phyloP scores from a whole-genome alignment of 768 basidiomycete genomes.

The Leccinum longicurvipes region DNA sequence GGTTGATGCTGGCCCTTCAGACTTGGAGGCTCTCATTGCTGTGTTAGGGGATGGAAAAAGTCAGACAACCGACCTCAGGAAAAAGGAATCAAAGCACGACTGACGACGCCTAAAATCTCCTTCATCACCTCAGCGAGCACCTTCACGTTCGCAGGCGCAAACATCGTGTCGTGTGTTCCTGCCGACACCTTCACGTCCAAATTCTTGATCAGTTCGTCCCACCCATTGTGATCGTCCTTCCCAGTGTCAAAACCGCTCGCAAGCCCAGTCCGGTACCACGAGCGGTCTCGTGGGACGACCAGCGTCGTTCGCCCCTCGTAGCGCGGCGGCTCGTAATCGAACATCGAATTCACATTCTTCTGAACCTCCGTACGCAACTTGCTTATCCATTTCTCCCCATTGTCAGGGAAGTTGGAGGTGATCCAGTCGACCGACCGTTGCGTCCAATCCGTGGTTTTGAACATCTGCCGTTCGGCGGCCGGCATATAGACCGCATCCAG shows the following conservation, averaged over 20 bases:
- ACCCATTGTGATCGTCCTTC: constrained; percentile 30
- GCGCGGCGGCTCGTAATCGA: constrained; percentile 28
- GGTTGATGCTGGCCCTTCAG: too few relatives aligned
- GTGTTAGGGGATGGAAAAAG: too few relatives aligned
- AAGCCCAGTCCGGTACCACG: constrained; percentile 30
- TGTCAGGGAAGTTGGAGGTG: constrained; percentile 30
- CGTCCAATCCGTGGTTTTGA: constrained; percentile 31
- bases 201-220: constrained; percentile 26
- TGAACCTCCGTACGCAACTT: constrained; percentile 29
- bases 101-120: constrained; percentile 14
- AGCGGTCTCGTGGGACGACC: constrained; percentile 31
- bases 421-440: constrained; percentile 31
- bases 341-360: constrained; percentile 33
- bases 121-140: constrained; percentile 26
- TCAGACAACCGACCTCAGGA: too few relatives aligned
- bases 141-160: constrained; percentile 32
- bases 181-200: constrained; percentile 27
- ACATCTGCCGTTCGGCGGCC: constrained; percentile 23
- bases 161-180: constrained; percentile 32
- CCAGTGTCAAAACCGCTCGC: constrained; percentile 31
- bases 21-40: too few relatives aligned
- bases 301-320: constrained; percentile 25
- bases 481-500: constrained; percentile 32
- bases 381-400: constrained; percentile 31
- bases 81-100: too few relatives aligned